Evolutionary conservation across 495 filamentous ascomycete species (phyloP).

Genomic region (Talaromyces stipitatus): DNA sequence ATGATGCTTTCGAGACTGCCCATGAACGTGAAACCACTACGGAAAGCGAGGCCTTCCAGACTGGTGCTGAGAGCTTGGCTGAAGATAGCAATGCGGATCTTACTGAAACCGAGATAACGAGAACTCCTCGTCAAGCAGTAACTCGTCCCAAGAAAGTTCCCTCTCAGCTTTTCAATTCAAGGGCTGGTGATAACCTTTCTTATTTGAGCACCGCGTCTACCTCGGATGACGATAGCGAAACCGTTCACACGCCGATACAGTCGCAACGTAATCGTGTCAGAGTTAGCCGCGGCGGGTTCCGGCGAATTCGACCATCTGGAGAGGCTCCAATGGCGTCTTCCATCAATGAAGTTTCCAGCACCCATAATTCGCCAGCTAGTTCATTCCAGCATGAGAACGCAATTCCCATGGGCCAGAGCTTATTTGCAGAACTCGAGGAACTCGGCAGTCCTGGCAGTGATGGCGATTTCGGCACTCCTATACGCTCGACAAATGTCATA

Average conservation of each 20-base stretch:
- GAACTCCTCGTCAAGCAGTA: slow-evolving; percentile 28
- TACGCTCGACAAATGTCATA: slow-evolving; percentile 23
- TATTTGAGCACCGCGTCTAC: slow-evolving; percentile 87
- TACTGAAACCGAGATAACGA: slow-evolving; percentile 76
- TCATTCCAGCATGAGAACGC: slow-evolving; percentile 38
- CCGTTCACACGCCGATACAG: slow-evolving; percentile 56
- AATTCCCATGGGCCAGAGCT: slow-evolving; percentile 59
- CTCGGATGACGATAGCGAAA: slow-evolving; percentile 70
- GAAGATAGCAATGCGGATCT: slow-evolving; percentile 73
- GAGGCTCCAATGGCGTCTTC: slow-evolving; percentile 50
- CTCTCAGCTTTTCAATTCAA: slow-evolving; percentile 35
- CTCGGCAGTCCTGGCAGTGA: slow-evolving; percentile 62
- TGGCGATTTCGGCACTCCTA: slow-evolving; percentile 31
- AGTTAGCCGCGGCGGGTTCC: slow-evolving; percentile 52
- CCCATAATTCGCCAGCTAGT: slow-evolving; percentile 42
- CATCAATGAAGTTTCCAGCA: slow-evolving; percentile 38
- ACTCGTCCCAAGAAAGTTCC: slow-evolving; percentile 22
- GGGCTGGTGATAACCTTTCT: slow-evolving; percentile 53
- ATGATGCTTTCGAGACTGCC: slow-evolving; percentile 73
- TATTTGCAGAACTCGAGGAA: slow-evolving; percentile 85
- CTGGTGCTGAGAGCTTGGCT: slow-evolving; percentile 72
- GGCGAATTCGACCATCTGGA: slow-evolving; percentile 57
- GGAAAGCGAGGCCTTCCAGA: slow-evolving; percentile 93
- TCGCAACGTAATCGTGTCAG: slow-evolving; percentile 63
- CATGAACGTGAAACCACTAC: slow-evolving; percentile 67